Evolutionary conservation across 2,329 filamentous ascomycete genomes (phyloP).

Genomic region (Colletotrichum truncatum): DNA sequence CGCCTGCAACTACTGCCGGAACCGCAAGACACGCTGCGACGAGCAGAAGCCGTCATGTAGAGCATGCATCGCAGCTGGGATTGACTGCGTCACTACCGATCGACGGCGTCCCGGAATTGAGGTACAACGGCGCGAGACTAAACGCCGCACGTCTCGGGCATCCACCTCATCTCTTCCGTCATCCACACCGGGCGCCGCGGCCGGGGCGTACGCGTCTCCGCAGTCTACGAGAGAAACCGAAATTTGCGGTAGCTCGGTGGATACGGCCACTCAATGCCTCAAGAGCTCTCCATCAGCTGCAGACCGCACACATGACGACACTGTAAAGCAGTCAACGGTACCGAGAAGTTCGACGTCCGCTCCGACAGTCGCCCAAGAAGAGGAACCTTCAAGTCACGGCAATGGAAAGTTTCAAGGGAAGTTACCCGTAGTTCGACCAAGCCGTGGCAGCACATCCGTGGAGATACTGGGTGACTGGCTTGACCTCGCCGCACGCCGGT

Average conservation of each 20-base stretch:
- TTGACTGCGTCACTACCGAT: conserved; percentile 38
- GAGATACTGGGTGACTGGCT: conserved; percentile 27
- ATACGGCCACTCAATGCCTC: background rate
- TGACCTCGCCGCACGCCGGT: conserved; percentile 19
- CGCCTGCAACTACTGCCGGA: conserved; percentile 39
- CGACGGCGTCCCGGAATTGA: conserved; percentile 34
- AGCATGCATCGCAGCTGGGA: conserved; percentile 41
- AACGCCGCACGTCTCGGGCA: background rate
- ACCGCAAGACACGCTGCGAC: conserved; percentile 41
- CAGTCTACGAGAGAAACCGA: background rate
- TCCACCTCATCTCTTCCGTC: background rate
- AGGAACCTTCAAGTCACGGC: background rate
- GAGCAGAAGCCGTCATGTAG: conserved; percentile 37
- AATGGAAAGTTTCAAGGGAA: conserved; percentile 19
- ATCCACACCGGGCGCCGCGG: background rate
- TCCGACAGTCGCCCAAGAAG: background rate
- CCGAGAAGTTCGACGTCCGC: background rate
- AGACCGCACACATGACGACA: background rate
- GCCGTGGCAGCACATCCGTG: conserved; percentile 20
- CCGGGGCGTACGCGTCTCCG: background rate
- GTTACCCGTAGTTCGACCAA: conserved; percentile 18
- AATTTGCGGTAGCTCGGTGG: background rate
- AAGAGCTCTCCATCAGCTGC: background rate
- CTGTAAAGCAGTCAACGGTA: background rate
- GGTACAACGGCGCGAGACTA: conserved; percentile 23